Evolutionary conservation across 768 basidiomycete genomes (phyloP), one percentile per base, ranked within the genome.

Genomic region (Hysterangium stoloniferum): DNA sequence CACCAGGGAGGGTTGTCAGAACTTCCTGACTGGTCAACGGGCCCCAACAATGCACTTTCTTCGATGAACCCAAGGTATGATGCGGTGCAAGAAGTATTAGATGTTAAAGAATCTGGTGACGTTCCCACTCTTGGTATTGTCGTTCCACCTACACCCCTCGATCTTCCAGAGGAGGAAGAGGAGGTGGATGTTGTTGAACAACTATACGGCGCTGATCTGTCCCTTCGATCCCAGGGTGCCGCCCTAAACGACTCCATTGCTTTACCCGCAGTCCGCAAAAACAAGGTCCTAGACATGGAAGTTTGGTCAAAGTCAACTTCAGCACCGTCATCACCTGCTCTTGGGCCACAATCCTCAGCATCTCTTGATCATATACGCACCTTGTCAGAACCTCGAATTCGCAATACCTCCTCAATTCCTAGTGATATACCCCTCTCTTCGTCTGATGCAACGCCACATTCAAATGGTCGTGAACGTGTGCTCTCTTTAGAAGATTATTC

Each of bases 171-270:
- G 8, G 58, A 63, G 42, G 81, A 86, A 24, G 92, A 94, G 66
- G 95, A 99, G 68, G 83, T 99, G 57, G 96, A 99, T 64, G 74
- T 99, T 5, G 91, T 98, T 4, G 96, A 99, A 62, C 96, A 99
- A 63, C 68, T 98, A 0, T 97, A 92, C 56, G 95, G 95, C 12
- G 67, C 77, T 31, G 79, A 84, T 44, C 75, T 85, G 54, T 81
- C 84, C 2, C 72, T 94, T 15, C 78, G 80, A 29, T 82, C 81
- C 45, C 72, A 74, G 41, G 66, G 80, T 35, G 75, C 84, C n/a
- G 84, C 95, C 62, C 68, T 97, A 13, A 80, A 86, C 9, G 90
- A 93, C 54, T 82, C 86, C 0, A 84, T 94, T 53, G 78, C 93
- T 17, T 69, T 95, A 35, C 91, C 86, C 4, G 78, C 82, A 4